Evolutionary conservation across 225 moss, liverwort and hornwort genomes (phyloP).

Genomic region (Straminergon stramineum): DNA sequence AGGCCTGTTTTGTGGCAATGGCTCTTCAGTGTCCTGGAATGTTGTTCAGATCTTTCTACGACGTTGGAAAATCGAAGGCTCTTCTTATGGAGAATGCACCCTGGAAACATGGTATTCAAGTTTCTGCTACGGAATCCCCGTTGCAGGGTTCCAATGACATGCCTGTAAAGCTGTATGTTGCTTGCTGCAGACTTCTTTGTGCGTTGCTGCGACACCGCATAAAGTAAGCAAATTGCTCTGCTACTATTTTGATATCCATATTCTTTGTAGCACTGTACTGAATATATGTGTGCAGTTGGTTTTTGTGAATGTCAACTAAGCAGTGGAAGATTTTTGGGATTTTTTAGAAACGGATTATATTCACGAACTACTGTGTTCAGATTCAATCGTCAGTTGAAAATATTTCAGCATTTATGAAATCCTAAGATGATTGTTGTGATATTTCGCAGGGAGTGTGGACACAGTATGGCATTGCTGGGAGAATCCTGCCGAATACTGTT

Average conservation of each 20-base stretch:
- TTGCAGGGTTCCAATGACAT: conserved; percentile 4
- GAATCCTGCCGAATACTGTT: conserved; percentile 73
- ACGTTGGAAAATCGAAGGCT: conserved; percentile 37
- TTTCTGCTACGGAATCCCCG: not conserved
- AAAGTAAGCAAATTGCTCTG: conserved; percentile 25
- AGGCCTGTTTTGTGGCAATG: conserved; percentile 62
- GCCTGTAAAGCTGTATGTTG: conserved; percentile 58
- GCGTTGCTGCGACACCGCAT: conserved; percentile 81
- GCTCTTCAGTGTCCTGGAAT: conserved; percentile 78
- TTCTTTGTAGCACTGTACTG: not conserved
- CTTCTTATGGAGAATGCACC: conserved; percentile 1
- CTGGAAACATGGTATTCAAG: conserved; percentile 12
- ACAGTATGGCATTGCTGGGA: conserved; percentile 79
- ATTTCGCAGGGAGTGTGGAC: conserved; percentile 73
- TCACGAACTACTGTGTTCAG: not conserved
- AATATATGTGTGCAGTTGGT: not conserved
- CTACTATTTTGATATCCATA: not conserved
- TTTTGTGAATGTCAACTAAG: not conserved
- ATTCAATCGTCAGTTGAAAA: not conserved
- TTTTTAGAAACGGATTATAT: not conserved
- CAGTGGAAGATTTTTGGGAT: not conserved
- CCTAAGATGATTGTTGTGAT: not conserved
- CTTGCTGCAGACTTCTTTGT: conserved; percentile 84
- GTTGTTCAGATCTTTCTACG: conserved; percentile 61
- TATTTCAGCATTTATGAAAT: not conserved